Conservation (phyloP, 2,329 filamentous ascomycete genomes). For the Trichophaea hybrida region DNA sequence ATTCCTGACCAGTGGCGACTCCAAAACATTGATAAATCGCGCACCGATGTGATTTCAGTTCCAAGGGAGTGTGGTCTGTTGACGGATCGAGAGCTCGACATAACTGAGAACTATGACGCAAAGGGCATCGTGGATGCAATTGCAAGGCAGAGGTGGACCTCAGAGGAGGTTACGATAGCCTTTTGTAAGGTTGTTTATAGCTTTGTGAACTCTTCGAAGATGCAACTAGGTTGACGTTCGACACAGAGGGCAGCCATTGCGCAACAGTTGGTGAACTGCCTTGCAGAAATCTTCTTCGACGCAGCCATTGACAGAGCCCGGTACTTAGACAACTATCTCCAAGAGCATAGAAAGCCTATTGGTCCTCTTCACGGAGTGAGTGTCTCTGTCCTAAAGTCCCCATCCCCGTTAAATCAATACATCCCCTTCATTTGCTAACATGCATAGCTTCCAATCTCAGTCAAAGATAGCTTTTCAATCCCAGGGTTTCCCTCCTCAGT, state of each 20-base stretch:
- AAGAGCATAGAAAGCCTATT: constrained; percentile 35
- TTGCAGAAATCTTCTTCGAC: constrained; percentile 43
- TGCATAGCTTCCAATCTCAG: constrained; percentile 34
- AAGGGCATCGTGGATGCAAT: constrained; percentile 34
- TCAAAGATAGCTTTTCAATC: constrained; percentile 59
- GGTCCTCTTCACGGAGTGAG: constrained; percentile 50
- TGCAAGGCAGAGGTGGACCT: constrained; percentile 18
- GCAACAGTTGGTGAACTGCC: constrained; percentile 38
- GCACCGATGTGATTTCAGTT: constrained; percentile 29
- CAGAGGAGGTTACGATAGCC: constrained; percentile 33
- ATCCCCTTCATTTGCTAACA: neutral
- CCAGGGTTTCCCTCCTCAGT: constrained; percentile 45
- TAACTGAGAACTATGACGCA: constrained; percentile 38
- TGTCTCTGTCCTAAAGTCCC: neutral
- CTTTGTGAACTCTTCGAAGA: neutral
- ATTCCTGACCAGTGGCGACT: constrained; percentile 31
- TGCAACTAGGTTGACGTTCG: neutral
- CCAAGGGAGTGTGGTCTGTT: constrained; percentile 35
- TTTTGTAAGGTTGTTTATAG: constrained; percentile 34
- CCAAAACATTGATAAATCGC: constrained; percentile 21
- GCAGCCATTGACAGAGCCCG: constrained; percentile 38
- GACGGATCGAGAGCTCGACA: constrained; percentile 34
- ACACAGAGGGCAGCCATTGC: constrained; percentile 35
- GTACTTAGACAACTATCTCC: constrained; percentile 38
- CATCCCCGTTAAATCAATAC: too few relatives aligned